Base-by-base conservation (phyloP, 2,329 filamentous ascomycete genomes). In the Fusarium sp. region DNA sequence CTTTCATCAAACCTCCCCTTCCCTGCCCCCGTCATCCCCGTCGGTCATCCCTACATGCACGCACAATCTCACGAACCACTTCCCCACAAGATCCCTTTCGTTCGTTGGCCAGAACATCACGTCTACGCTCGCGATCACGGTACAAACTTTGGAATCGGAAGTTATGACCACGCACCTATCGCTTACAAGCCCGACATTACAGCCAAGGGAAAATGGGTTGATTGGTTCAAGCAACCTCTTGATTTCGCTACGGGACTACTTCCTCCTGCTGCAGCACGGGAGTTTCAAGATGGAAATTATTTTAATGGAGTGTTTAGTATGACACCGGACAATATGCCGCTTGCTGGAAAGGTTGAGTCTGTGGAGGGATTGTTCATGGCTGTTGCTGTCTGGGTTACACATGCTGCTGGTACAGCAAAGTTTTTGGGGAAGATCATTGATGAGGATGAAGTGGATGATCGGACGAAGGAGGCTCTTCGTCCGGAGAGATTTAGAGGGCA, bases 291-390 rank as follows among this genome's bases (percentile, higher is more conserved):
- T 5, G 65, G 67, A 0, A 66, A 54, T 2, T 39, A 49, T 8
- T 77, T 77, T 35, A 77, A 77, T 13, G 75, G 75, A 10, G 68
- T 77, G 7, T 77, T 77, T 42, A 77, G 75, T 1, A 77, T 77
- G 73, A 77, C 75, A 0, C 75, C 75, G 1, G 75, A 77, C 17
- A 77, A 77, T 27, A 77, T 77, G 75, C 75, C 75, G 0, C 46
- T 77, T 0, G 72, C 68, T 17, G 75, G 75, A 1, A 38, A 31
- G 4, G 60, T 72, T 0, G 3, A 17, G 2, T 75, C 71, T 1
- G 27, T 74, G 0, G 22, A 54, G 0, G 75, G 75, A 0, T 12
- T 77, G 5, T 70, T 65, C 14, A 60, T 75, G 58, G 70, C 68
- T 4, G 70, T 72, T 11, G 75, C 73, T 0, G 72, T 77, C 7